A percentile compares a stretch with the other conserved stretches of the same genome.
Conservation (phyloP, 108 stramenopile species). For the Pseudonitzschia multiseries region DNA sequence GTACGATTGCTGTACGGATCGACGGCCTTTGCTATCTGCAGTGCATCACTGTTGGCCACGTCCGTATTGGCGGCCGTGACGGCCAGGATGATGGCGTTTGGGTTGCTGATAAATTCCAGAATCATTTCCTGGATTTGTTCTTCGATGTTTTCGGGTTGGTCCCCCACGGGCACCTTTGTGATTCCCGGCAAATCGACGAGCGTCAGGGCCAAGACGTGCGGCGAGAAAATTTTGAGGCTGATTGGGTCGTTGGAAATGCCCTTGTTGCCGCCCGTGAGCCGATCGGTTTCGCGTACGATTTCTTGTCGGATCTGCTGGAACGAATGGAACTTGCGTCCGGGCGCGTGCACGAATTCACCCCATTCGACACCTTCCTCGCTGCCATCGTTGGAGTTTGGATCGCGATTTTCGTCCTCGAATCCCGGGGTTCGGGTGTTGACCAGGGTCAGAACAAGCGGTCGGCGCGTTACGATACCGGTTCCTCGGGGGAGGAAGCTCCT, state of each 20-base stretch:
- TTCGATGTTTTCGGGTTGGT: conserved; percentile 97
- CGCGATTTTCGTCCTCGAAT: conserved; percentile 25
- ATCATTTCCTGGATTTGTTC: conserved; percentile 93
- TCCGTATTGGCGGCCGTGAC: conserved; percentile 97
- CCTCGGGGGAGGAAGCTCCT: conserved; percentile 95
- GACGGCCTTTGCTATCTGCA: conserved; percentile 91
- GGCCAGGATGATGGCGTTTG: conserved; percentile 96
- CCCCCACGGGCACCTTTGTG: conserved; percentile 94
- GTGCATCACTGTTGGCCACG: conserved; percentile 95
- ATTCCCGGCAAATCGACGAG: conserved; percentile 98
- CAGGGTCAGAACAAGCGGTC: conserved; percentile 92
- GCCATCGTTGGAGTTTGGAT: conserved; percentile 18
- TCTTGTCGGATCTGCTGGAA: conserved; percentile 91
- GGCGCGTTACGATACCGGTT: conserved; percentile 95
- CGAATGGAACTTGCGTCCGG: conserved; percentile 81
- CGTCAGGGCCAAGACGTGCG: conserved; percentile 94
- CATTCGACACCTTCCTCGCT: conserved; percentile 59
- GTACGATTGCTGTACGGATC: conserved; percentile 94
- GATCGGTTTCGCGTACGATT: conserved; percentile 93
- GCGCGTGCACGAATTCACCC: conserved; percentile 96
- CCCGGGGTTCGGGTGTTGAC: conserved; percentile 59
- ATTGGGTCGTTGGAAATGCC: conserved; percentile 91
- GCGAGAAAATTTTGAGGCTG: conserved; percentile 92
- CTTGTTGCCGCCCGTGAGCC: conserved; percentile 92
- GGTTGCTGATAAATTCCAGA: conserved; percentile 87